Conservation (phyloP, 1,139 yeast genomes). For the Hyphopichia khmerensis region DNA sequence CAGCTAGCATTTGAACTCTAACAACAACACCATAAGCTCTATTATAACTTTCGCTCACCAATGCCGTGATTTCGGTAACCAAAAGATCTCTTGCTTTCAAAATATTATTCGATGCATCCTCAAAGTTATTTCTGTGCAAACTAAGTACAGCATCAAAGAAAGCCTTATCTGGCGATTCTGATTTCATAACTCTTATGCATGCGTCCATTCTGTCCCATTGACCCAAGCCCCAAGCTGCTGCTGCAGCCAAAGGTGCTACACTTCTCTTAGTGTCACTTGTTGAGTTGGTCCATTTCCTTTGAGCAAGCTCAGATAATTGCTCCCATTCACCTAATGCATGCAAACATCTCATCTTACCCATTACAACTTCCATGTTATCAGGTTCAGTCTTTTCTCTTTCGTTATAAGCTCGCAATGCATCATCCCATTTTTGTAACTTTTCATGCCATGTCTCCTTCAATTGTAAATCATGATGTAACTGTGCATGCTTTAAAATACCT, state of each 20-base stretch:
- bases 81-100: conserved; percentile 81
- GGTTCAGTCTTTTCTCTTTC: conserved; percentile 63
- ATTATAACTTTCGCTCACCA: conserved; percentile 93
- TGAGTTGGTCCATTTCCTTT: conserved; percentile 78
- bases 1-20: conserved; percentile 95
- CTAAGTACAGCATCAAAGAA: conserved; percentile 89
- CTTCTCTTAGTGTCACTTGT: conserved; percentile 71
- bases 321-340: conserved; percentile 99
- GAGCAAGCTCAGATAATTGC: conserved; percentile 80
- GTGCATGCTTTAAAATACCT: conserved; percentile 94
- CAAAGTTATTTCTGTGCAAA: conserved; percentile 83
- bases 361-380: conserved; percentile 70
- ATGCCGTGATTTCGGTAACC: conserved; percentile 90
- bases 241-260: conserved; percentile 98
- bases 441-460: conserved; percentile 98
- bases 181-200: conserved; percentile 84
- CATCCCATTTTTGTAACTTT: conserved; percentile 96
- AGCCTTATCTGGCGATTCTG: conserved; percentile 91
- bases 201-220: conserved; percentile 97
- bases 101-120: conserved; percentile 77
- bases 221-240: conserved; percentile 98
- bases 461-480: conserved; percentile 87
- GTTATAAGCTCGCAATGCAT: conserved; percentile 87
- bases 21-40: conserved; percentile 97
- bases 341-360: conserved; percentile 97